Conservation (phyloP, 305 asterid genomes). For the Coffea humblotiana region DNA sequence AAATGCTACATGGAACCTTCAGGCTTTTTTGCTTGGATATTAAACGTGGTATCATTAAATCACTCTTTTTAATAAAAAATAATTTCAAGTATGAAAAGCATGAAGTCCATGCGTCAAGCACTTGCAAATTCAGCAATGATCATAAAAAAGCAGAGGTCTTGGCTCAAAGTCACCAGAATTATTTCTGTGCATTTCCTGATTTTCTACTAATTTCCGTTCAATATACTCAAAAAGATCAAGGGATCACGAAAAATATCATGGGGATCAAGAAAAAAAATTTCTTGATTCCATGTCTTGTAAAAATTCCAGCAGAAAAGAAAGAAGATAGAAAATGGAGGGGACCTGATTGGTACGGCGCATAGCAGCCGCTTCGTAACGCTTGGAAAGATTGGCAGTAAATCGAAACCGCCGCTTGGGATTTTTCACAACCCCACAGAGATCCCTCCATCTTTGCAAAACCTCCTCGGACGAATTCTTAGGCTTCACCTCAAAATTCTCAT, state of each 20-base stretch:
- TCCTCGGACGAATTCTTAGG: constrained; percentile 75
- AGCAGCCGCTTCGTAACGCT: constrained; percentile 79
- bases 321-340: not conserved
- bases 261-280: too few relatives aligned
- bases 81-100: not conserved
- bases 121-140: not conserved
- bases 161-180: not conserved
- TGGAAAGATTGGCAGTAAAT: constrained; percentile 88
- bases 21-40: not conserved
- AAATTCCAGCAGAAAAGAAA: not conserved
- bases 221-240: not conserved
- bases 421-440: constrained; percentile 86
- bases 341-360: constrained; percentile 93
- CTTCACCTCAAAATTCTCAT: constrained; percentile 70
- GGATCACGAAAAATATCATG: not conserved
- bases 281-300: not conserved
- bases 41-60: not conserved
- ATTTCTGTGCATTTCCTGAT: not conserved
- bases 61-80: not conserved
- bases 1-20: not conserved
- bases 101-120: not conserved
- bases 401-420: constrained; percentile 86
- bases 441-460: constrained; percentile 75
- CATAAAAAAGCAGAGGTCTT: not conserved
- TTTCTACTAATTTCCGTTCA: not conserved